These are phyloP conservation scores for Candida sp. DNA, from an alignment of 1,139 yeast genomes.

Conservation along the genomic window DNA sequence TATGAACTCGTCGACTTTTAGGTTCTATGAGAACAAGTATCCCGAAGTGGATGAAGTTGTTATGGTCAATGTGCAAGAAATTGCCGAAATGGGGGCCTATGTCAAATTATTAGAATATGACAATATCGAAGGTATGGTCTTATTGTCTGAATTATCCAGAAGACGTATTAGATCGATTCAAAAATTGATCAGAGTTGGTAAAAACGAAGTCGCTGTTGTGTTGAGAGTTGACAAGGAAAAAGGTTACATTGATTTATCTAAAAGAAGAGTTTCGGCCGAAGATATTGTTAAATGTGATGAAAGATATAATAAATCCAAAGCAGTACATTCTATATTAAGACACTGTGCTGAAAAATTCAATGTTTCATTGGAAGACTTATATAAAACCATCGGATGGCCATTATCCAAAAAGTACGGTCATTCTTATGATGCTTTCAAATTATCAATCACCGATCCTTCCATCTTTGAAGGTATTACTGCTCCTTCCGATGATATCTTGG, in stretches of 20 bases:
- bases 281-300: constrained; percentile 98
- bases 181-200: constrained; percentile 96
- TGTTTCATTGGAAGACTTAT: constrained; percentile 79
- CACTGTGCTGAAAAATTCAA: constrained; percentile 98
- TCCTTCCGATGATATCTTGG: constrained; percentile 72
- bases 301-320: constrained; percentile 93
- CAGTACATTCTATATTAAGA: constrained; percentile 95
- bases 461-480: constrained; percentile 79
- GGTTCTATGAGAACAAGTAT: constrained; percentile 96
- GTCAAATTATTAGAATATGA: constrained; percentile 95
- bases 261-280: constrained; percentile 98
- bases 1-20: constrained; percentile 88
- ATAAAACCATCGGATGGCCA: constrained; percentile 96
- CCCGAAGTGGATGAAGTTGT: constrained; percentile 99
- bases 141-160: constrained; percentile 93
- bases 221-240: constrained; percentile 98
- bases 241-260: constrained; percentile 96
- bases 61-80: constrained; percentile 97
- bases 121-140: constrained; percentile 98
- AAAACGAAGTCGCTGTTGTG: constrained; percentile 98
- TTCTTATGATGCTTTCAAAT: constrained; percentile 95
- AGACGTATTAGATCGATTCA: constrained; percentile 99
- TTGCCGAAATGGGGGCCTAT: constrained; percentile 98
- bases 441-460: constrained; percentile 88
- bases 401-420: constrained; percentile 93